Conservation (phyloP, 1,284 basidiomycete species). For the Naganishia sp. region DNA sequence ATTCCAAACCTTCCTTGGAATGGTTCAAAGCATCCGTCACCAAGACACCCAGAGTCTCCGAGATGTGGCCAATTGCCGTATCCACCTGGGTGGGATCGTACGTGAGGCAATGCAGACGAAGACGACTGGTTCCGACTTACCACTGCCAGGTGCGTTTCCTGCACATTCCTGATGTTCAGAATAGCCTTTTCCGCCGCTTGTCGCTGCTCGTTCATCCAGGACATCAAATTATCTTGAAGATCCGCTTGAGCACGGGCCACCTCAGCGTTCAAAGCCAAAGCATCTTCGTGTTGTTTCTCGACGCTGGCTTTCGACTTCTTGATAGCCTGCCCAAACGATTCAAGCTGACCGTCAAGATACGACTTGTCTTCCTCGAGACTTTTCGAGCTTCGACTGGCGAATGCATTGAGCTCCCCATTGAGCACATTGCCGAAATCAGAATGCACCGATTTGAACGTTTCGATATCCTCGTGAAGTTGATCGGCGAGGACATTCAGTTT, state of each 20-base stretch:
- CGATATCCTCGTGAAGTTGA: constrained; percentile 64
- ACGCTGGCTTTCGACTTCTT: constrained; percentile 7
- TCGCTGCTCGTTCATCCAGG: constrained; percentile 40
- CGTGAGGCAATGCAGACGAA: background rate
- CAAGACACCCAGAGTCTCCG: constrained; percentile 62
- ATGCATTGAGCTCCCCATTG: constrained; percentile 61
- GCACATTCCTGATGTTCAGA: constrained; percentile 5
- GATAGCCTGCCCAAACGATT: constrained; percentile 20
- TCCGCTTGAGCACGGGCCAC: constrained; percentile 42
- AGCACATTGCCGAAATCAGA: constrained; percentile 56
- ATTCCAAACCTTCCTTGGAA: constrained; percentile 61
- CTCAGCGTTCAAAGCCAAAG: constrained; percentile 51
- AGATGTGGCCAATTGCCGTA: constrained; percentile 47
- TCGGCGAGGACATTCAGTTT: constrained; percentile 63
- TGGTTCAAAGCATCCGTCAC: constrained; percentile 64
- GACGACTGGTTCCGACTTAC: constrained; percentile 37
- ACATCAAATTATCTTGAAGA: constrained; percentile 45
- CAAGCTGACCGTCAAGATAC: constrained; percentile 26
- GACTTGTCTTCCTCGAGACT: constrained; percentile 32
- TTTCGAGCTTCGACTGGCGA: constrained; percentile 60
- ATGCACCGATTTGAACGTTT: constrained; percentile 57
- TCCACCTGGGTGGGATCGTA: constrained; percentile 38
- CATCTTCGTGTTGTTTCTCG: constrained; percentile 49
- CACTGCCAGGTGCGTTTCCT: constrained; percentile 47
- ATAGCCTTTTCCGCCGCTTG: constrained; percentile 12